phyloP scores from a whole-genome alignment of 106 monocot genomes.

The Dendrobium catenatum region DNA sequence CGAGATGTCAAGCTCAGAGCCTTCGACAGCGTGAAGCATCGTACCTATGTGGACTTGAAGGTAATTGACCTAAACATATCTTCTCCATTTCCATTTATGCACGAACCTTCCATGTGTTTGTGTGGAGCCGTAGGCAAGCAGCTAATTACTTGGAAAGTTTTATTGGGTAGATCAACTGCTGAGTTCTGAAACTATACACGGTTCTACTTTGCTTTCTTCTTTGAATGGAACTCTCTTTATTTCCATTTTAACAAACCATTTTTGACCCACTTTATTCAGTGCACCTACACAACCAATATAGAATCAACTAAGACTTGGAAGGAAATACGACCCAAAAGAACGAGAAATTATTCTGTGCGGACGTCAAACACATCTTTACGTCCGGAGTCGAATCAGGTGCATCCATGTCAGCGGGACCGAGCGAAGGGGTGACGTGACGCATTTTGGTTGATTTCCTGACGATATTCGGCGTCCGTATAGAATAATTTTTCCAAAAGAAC shows the following conservation, averaged over 20 bases:
- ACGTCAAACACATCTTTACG: too few species aligned
- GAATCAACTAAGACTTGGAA: neutral
- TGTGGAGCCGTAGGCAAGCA: constrained; percentile 5
- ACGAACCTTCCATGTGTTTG: constrained; percentile 6
- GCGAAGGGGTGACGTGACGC: too few species aligned
- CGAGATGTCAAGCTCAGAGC: constrained; percentile 88
- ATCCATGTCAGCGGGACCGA: too few species aligned
- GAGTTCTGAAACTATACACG: neutral
- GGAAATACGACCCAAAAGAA: too few species aligned
- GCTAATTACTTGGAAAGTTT: neutral
- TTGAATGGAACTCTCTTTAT: neutral
- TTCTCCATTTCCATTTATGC: neutral
- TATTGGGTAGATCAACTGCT: too few species aligned
- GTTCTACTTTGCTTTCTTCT: neutral
- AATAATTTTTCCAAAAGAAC: too few species aligned
- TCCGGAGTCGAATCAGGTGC: too few species aligned
- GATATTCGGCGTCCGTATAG: too few species aligned
- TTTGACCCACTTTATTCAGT: constrained; percentile 1
- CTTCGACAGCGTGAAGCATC: constrained; percentile 83
- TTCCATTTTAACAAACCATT: neutral
- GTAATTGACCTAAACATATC: constrained; percentile 20
- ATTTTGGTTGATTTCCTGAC: too few species aligned
- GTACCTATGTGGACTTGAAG: constrained; percentile 97
- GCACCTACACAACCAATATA: neutral
- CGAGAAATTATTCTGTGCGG: too few species aligned